Conservation (phyloP, 2,329 filamentous ascomycete genomes). For the Amphichorda felina region DNA sequence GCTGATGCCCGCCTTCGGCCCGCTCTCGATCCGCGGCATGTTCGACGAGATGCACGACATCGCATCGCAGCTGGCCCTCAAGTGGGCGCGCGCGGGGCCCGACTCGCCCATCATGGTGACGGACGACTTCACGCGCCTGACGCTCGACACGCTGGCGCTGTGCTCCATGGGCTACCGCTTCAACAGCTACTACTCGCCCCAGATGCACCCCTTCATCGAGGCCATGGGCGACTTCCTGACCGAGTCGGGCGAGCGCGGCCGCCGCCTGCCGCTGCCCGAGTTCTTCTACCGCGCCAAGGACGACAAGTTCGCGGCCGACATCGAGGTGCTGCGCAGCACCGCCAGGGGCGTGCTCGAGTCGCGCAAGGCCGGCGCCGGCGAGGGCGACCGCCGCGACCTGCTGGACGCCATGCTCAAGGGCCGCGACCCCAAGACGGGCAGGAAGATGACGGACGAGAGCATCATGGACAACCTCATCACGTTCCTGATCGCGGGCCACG, state of each 20-base stretch:
- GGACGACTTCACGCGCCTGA: constrained; percentile 61
- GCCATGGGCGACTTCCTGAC: constrained; percentile 49
- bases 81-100: constrained; percentile 55
- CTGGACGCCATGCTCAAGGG: constrained; percentile 55
- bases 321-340: constrained; percentile 36
- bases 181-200: constrained; percentile 61
- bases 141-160: constrained; percentile 60
- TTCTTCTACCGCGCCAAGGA: constrained; percentile 29
- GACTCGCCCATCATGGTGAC: constrained; percentile 43
- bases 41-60: constrained; percentile 61
- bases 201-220: constrained; percentile 57
- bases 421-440: constrained; percentile 50
- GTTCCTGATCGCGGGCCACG: constrained; percentile 55
- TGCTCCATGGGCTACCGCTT: constrained; percentile 63
- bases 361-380: constrained; percentile 36
- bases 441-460: constrained; percentile 42
- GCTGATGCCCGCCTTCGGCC: constrained; percentile 58
- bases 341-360: constrained; percentile 43
- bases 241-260: constrained; percentile 37
- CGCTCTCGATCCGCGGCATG: constrained; percentile 55
- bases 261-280: constrained; percentile 31
- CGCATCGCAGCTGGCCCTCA: constrained; percentile 51
- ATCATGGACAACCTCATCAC: constrained; percentile 59
- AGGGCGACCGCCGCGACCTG: constrained; percentile 47
- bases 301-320: constrained; percentile 35